Conservation (phyloP, 1,284 basidiomycete species). For the Austroboletus niveus region DNA sequence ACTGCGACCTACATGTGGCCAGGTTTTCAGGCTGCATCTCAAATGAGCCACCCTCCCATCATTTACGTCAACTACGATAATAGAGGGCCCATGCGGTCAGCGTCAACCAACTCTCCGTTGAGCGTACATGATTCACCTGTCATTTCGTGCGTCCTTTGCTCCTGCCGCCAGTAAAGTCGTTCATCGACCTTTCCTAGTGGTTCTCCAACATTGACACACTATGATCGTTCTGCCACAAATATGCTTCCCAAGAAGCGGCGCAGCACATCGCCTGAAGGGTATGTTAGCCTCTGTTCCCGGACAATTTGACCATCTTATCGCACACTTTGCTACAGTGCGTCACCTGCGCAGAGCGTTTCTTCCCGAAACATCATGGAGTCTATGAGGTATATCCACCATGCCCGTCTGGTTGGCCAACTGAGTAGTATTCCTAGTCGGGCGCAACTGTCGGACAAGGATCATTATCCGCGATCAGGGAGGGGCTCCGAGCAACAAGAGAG, state of each 20-base stretch:
- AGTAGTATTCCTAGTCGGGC: constrained; percentile 18
- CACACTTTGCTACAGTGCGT: constrained; percentile 11
- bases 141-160: constrained; percentile 28
- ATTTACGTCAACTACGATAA: constrained; percentile 39
- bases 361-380: constrained; percentile 23
- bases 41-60: constrained; percentile 37
- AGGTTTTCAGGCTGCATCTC: constrained; percentile 36
- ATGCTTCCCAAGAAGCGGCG: constrained; percentile 33
- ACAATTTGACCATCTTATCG: constrained; percentile 11
- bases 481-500: constrained; percentile 12
- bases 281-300: constrained; percentile 10
- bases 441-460: constrained; percentile 21
- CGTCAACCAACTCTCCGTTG: constrained; percentile 31
- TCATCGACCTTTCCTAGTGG: constrained; percentile 21
- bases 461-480: constrained; percentile 8
- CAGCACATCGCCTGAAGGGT: constrained; percentile 31
- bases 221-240: constrained; percentile 29
- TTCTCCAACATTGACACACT: constrained; percentile 28
- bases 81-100: constrained; percentile 32
- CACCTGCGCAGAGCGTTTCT: constrained; percentile 13
- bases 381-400: constrained; percentile 24
- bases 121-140: constrained; percentile 30
- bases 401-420: constrained; percentile 7
- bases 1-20: constrained; percentile 42
- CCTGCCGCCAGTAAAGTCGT: constrained; percentile 6